Base-by-base conservation (phyloP, 2,329 filamentous ascomycete species). In the Leptosphaerulina australis region DNA sequence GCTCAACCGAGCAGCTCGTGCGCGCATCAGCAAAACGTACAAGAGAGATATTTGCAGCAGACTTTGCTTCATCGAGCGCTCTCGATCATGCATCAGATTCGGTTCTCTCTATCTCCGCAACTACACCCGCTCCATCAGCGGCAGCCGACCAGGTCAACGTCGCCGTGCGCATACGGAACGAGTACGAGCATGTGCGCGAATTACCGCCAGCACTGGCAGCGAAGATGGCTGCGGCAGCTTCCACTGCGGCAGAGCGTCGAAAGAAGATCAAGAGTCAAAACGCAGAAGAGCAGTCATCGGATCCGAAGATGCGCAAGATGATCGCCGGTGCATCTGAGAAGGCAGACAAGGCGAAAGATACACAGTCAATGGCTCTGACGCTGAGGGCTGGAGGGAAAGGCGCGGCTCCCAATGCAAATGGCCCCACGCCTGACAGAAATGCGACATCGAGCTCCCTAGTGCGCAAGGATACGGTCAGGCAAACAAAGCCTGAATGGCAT, bases 401-500 rank as follows among this genome's bases (percentile, higher is more conserved):
- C 44, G 60, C 69, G 5, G 79, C 79, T 30, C 79, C 80, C 31
- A 83, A 84, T 58, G 82, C 82, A 4, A 82, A 80, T 51, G 80
- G 80, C 8, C 79, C 80, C 11, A 81, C 79, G 25, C 75, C 75
- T 17, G 78, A 79, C 57, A 73, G 75, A 39, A 74, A 82, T 43
- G 73, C 77, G 21, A 78, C 78, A 12, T 78, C 78, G 1, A 80
- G 79, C 49, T 84, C 83, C 59, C 71, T 88, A 48, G 82, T 88
- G 14, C 78, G 84, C 50, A 81, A 84, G 61, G 83, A 86, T 31
- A 83, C 82, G 12, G 82, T 87, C 45, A 79, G 83, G 61, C 85
- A 87, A 62, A 80, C 86, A 49, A 91, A 87, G 71, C 95, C 95
- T 0, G 88, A 97, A 50, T 99, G 94, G 94, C 94, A 99, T 72